Evolutionary conservation across 139 green algal genomes (phyloP).

Genomic region (Micractinium conductrix): DNA sequence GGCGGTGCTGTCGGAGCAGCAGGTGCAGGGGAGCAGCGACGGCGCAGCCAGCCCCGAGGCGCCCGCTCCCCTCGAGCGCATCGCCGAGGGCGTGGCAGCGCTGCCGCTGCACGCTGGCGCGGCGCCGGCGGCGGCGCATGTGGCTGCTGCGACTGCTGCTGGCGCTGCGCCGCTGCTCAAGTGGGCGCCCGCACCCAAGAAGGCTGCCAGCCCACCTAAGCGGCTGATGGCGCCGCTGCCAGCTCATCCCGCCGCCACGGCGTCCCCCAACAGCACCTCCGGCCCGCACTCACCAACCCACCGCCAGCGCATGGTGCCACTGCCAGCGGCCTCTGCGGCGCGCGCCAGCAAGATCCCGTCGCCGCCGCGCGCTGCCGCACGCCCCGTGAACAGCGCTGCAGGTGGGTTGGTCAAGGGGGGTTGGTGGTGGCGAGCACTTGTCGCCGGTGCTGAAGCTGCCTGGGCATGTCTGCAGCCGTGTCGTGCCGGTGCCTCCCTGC

Average conservation of each 20-base stretch:
- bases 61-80: not conserved
- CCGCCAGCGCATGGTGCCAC: conserved; percentile 3
- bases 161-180: not conserved
- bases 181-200: not conserved
- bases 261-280: not conserved
- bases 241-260: not conserved
- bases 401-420: too few species aligned
- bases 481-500: not conserved
- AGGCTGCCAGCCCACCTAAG: not conserved
- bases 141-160: not conserved
- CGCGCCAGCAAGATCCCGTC: not conserved
- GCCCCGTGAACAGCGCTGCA: too few species aligned
- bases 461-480: not conserved
- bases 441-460: not conserved
- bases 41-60: too few species aligned
- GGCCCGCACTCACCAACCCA: not conserved
- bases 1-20: conserved; percentile 30
- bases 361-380: not conserved
- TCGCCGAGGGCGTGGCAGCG: not conserved
- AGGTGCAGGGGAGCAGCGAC: not conserved
- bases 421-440: too few species aligned
- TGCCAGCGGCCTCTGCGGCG: not conserved
- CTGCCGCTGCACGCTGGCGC: not conserved
- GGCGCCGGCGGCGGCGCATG: not conserved
- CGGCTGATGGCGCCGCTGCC: not conserved